phyloP scores from a whole-genome alignment of 176 grass and related monocot species.

The Carex scoparia region DNA sequence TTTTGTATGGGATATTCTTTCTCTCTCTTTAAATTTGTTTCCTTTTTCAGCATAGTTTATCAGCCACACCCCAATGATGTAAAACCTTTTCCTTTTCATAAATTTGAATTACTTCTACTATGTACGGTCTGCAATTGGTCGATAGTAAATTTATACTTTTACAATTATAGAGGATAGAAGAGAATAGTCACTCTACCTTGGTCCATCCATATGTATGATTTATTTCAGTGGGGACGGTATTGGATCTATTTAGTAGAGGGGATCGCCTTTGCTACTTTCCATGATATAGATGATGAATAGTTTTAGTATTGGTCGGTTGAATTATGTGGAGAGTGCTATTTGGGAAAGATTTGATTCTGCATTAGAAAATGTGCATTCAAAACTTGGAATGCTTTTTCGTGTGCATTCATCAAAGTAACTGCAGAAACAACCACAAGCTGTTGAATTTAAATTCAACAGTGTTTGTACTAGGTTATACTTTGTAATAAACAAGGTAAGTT shows the following conservation, averaged over 20 bases:
- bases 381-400: neutral
- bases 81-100: neutral
- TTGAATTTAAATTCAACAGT: conserved; percentile 8
- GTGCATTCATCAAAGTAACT: neutral
- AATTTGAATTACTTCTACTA: neutral
- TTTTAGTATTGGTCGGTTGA: conserved; percentile 29
- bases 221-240: conserved; percentile 16
- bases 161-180: conserved; percentile 4
- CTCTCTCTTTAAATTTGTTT: neutral
- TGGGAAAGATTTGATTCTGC: conserved; percentile 26
- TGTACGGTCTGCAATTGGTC: neutral
- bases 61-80: neutral
- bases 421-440: neutral
- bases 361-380: conserved; percentile 19
- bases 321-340: conserved; percentile 28
- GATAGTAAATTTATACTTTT: neutral
- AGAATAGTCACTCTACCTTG: conserved; percentile 1
- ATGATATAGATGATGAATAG: conserved; percentile 23
- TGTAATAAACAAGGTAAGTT: neutral
- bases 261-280: conserved; percentile 6
- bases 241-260: conserved; percentile 2
- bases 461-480: neutral
- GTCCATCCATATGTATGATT: conserved; percentile 22
- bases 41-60: neutral
- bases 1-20: neutral